phyloP scores from a whole-genome alignment of 805 yeast genomes.

The Myxozyma nipponensis region DNA sequence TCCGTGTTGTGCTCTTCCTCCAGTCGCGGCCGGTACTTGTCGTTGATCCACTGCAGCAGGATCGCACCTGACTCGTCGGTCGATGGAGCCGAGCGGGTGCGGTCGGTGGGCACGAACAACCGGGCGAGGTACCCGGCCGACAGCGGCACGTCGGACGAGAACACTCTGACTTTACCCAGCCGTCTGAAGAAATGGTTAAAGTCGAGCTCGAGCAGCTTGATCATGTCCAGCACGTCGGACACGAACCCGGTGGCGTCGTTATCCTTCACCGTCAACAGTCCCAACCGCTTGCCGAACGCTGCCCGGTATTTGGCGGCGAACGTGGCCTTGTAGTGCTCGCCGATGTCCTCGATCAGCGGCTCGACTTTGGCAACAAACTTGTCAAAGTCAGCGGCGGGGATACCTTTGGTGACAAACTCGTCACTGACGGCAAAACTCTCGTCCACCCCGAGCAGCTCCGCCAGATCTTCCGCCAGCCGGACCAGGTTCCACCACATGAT shows the following conservation, averaged over 20 bases:
- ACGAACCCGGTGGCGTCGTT: slow-evolving; percentile 40
- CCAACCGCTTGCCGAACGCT: slow-evolving; percentile 63
- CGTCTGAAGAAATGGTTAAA: slow-evolving; percentile 73
- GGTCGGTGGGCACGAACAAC: slow-evolving; percentile 37
- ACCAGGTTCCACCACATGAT: slow-evolving; percentile 92
- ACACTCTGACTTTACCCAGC: slow-evolving; percentile 50
- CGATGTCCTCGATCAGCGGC: slow-evolving; percentile 57
- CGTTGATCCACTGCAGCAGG: slow-evolving; percentile 51
- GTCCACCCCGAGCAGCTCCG: slow-evolving; percentile 67
- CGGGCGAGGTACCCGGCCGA: slow-evolving; percentile 17
- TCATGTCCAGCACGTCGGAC: slow-evolving; percentile 48
- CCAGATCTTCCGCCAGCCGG: slow-evolving; percentile 77
- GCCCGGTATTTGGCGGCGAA: slow-evolving; percentile 58
- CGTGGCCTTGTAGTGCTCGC: slow-evolving; percentile 59
- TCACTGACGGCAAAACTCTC: slow-evolving; percentile 37
- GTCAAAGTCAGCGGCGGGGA: slow-evolving; percentile 50
- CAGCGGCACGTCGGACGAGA: slow-evolving; percentile 35
- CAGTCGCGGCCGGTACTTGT: slow-evolving; percentile 46
- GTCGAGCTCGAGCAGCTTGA: slow-evolving; percentile 63
- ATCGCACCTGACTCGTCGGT: slow-evolving; percentile 42
- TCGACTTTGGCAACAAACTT: slow-evolving; percentile 58
- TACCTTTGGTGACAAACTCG: slow-evolving; percentile 37
- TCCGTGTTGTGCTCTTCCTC: slow-evolving; percentile 38
- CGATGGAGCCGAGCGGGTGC: slow-evolving; percentile 36
- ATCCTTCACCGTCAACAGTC: slow-evolving; percentile 47